Conservation (phyloP, 345 rosid species). For the Citrus sp. region DNA sequence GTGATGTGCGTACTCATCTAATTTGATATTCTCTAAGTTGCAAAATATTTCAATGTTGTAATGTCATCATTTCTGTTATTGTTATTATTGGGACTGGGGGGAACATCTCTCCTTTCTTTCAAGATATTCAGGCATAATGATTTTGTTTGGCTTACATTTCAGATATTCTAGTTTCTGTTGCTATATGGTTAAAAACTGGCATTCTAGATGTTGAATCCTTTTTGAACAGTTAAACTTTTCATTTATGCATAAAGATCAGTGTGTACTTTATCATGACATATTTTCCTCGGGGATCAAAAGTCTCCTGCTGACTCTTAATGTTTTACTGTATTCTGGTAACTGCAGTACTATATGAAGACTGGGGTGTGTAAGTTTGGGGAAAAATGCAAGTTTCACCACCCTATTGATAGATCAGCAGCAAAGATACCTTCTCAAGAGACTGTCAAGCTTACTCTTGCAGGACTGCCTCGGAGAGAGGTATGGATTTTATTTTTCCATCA, state of each 20-base stretch:
- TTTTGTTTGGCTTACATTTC: not conserved
- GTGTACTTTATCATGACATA: not conserved
- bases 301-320: not conserved
- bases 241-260: not conserved
- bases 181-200: not conserved
- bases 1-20: slow-evolving; percentile 61
- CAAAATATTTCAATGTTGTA: not conserved
- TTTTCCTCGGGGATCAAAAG: not conserved
- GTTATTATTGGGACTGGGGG: not conserved
- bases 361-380: slow-evolving; percentile 86
- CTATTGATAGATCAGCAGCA: slow-evolving; percentile 50
- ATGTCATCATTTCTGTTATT: not conserved
- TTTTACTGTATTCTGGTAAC: not conserved
- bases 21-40: slow-evolving; percentile 1
- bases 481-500: not conserved
- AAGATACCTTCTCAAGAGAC: slow-evolving; percentile 42
- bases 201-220: not conserved
- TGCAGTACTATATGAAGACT: slow-evolving; percentile 89
- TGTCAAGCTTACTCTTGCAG: slow-evolving; percentile 86
- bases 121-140: not conserved
- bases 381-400: slow-evolving; percentile 87
- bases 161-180: not conserved
- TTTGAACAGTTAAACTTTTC: not conserved
- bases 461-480: slow-evolving; percentile 97
- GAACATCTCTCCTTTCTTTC: not conserved